Evolutionary conservation across 305 asterid genomes (phyloP), one percentile per base, ranked within the genome.

Genomic region (Caryopteris hybrid): DNA sequence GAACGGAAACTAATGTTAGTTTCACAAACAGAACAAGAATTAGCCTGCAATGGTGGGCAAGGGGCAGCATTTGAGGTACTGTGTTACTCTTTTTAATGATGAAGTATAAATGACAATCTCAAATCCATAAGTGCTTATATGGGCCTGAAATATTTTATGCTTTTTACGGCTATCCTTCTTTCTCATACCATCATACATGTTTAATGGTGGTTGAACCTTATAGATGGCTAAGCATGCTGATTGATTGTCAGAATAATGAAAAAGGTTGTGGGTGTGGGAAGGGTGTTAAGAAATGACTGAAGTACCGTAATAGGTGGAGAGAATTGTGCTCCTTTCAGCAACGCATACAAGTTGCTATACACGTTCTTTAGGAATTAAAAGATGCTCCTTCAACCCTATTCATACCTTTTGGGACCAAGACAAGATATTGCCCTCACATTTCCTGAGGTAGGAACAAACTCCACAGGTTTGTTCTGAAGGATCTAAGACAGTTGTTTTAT

Each of bases 41-140:
- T 94, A 74, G 98, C 98, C 66, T 94, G 99, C 86, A 94, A 88
- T 81, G 99, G 98, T 52, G 98, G 97, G 64, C 98, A 94, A 87
- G 99, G 94, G 71, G 98, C 98, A 46, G 98, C 98, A 34, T 91
- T 91, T 78, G 99, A 94, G 99, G 99, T 91, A 86, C 21, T 43
- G 14, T 31, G 57, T 39, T 58, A 65, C 66, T 62, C 70, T 47
- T 51, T 68, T 68, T 68, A 56, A 46, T 67, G 14, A 52, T 66
- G 17, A 21, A 36, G 52, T 46, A 41, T 48, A 42, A 14, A 57
- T 64, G 45, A 22, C 41, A 18, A 55, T 64, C 64, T 57, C 31
- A 43, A 36, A 18, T 54, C 38, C 36, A 13, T 64, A 64, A 60
- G 52, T 51, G 29, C 22, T 43, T 69, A 27, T 69, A 42, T 52